Percentiles rank a stretch among this genome's conserved stretches.
Evolutionary conservation across 2,329 filamentous ascomycete genomes (phyloP).

Genomic region (Bipolaris oryzae): DNA sequence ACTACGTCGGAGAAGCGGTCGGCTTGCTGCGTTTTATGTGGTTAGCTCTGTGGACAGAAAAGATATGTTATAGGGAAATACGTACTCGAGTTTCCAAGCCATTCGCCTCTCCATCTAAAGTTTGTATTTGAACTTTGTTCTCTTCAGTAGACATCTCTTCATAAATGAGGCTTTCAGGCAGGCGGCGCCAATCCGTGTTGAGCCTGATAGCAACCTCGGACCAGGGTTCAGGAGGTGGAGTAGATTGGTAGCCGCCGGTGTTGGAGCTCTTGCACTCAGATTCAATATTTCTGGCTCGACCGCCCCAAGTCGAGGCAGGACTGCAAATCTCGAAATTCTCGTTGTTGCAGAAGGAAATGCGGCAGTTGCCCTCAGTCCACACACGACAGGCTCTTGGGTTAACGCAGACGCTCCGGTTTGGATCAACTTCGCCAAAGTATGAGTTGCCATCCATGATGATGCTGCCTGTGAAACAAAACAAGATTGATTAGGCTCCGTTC

Average conservation of each 20-base stretch:
- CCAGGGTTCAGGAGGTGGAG: background rate
- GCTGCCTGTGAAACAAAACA: background rate
- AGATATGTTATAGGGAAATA: background rate
- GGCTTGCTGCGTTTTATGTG: background rate
- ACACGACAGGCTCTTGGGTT: background rate
- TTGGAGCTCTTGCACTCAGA: background rate
- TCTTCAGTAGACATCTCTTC: background rate
- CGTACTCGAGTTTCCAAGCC: background rate
- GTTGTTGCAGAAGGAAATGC: constrained; percentile 3
- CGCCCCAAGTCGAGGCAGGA: background rate
- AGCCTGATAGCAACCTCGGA: constrained; percentile 1
- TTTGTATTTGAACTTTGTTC: background rate
- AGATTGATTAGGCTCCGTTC: background rate
- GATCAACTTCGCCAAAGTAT: background rate
- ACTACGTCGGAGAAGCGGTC: background rate
- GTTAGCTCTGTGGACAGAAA: no score
- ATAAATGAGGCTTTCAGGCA: background rate
- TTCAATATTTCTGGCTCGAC: background rate
- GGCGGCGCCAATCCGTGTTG: background rate
- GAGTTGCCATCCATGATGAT: background rate
- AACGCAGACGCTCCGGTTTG: background rate
- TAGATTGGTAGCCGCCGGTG: background rate
- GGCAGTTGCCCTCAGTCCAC: background rate
- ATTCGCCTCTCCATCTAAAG: background rate
- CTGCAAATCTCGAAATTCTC: background rate